These are phyloP conservation scores for Psilocybe sp. DNA, from an alignment of 768 basidiomycete species.

Conservation along the genomic window DNA sequence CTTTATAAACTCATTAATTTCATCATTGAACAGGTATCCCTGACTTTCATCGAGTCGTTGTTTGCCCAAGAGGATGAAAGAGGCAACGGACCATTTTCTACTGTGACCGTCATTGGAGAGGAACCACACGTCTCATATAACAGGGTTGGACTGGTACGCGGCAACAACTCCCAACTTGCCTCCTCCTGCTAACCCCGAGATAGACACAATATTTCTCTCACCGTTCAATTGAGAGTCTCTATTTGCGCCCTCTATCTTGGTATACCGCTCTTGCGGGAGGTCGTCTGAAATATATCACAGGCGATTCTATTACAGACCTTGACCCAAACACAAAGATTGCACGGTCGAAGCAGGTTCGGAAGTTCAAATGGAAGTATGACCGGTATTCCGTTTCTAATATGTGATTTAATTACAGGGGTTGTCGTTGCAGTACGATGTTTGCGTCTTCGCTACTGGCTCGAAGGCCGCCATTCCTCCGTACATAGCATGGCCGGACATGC, in stretches of 20 bases:
- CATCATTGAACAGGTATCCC: slow-evolving; percentile 4
- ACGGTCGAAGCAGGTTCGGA: slow-evolving; percentile 35
- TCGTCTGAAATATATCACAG: slow-evolving; percentile 42
- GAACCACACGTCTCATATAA: slow-evolving; percentile 53
- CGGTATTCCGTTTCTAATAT: too few relatives aligned
- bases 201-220: slow-evolving; percentile 64
- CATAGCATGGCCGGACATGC: slow-evolving; percentile 36
- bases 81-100: slow-evolving; percentile 30
- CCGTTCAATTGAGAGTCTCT: slow-evolving; percentile 54
- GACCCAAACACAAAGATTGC: slow-evolving; percentile 33
- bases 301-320: slow-evolving; percentile 12
- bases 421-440: slow-evolving; percentile 47
- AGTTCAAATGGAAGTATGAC: slow-evolving; percentile 20
- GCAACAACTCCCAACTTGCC: background rate
- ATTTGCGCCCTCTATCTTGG: slow-evolving; percentile 56
- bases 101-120: slow-evolving; percentile 61
- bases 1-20: background rate
- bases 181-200: slow-evolving; percentile 1
- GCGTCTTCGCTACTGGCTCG: slow-evolving; percentile 70
- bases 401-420: slow-evolving; percentile 5
- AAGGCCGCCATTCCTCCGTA: slow-evolving; percentile 61
- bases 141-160: slow-evolving; percentile 40
- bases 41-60: slow-evolving; percentile 71
- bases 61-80: slow-evolving; percentile 49
- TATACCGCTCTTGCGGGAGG: slow-evolving; percentile 56